phyloP scores from a whole-genome alignment of 495 filamentous ascomycete genomes.

The Pyronema omphalodes region DNA sequence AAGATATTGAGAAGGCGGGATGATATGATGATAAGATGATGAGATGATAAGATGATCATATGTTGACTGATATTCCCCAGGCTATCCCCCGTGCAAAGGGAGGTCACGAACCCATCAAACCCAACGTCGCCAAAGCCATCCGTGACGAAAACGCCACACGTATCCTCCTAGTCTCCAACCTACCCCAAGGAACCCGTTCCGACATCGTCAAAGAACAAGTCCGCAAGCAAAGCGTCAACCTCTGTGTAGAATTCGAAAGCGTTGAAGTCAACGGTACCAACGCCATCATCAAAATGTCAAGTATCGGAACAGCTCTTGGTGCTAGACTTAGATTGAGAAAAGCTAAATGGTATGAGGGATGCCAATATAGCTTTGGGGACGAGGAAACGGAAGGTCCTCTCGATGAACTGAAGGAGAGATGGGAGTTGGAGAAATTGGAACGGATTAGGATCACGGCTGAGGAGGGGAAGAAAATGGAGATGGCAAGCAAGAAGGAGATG shows the following conservation, averaged over 20 bases:
- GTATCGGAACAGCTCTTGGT: neutral
- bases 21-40: slow-evolving; percentile 2
- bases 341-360: neutral
- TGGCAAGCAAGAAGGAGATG: no score
- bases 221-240: neutral
- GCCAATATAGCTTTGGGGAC: neutral
- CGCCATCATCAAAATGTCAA: neutral
- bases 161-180: neutral
- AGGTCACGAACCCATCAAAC: slow-evolving; percentile 6
- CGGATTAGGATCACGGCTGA: no score
- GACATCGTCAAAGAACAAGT: neutral
- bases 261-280: neutral
- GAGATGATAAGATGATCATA: neutral
- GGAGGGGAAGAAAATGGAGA: no score
- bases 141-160: neutral
- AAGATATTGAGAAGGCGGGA: neutral
- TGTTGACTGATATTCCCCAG: neutral
- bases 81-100: slow-evolving; percentile 6
- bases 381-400: neutral
- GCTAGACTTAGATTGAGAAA: neutral
- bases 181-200: neutral
- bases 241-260: neutral
- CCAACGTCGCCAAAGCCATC: slow-evolving; percentile 1
- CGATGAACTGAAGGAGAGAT: neutral
- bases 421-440: neutral